Evolutionary conservation across 331 rosid species (phyloP).

Genomic region (Ulmus americana): DNA sequence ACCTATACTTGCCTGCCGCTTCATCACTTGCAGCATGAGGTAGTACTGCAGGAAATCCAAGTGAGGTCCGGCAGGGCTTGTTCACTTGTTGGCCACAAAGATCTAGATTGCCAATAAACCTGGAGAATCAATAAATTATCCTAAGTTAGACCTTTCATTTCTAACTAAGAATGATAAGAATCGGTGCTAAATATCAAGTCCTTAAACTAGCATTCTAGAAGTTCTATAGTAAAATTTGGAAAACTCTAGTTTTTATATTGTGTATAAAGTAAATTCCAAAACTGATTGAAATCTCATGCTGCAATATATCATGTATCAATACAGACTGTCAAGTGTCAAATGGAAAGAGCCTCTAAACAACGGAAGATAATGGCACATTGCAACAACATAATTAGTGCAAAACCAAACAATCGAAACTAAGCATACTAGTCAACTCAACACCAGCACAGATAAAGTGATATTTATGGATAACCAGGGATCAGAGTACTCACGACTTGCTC

Average conservation of each 20-base stretch:
- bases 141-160: background rate
- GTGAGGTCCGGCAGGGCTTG: conserved; percentile 75
- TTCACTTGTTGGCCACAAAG: conserved; percentile 86
- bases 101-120: conserved; percentile 70
- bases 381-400: too few relatives aligned
- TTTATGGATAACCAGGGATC: background rate
- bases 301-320: too few relatives aligned
- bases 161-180: background rate
- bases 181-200: background rate
- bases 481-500: conserved; percentile 52
- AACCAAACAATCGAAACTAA: too few relatives aligned
- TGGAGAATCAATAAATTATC: conserved; percentile 20
- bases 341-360: too few relatives aligned
- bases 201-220: background rate
- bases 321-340: too few relatives aligned
- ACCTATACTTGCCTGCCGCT: conserved; percentile 57
- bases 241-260: too few relatives aligned
- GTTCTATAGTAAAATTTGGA: too few relatives aligned
- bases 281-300: too few relatives aligned
- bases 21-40: conserved; percentile 78
- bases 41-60: conserved; percentile 86
- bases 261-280: too few relatives aligned
- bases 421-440: too few relatives aligned
- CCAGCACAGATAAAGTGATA: background rate
- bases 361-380: too few relatives aligned